Evolutionary conservation across 2,329 filamentous ascomycete genomes (phyloP).

Genomic region (Fusarium aywerte): DNA sequence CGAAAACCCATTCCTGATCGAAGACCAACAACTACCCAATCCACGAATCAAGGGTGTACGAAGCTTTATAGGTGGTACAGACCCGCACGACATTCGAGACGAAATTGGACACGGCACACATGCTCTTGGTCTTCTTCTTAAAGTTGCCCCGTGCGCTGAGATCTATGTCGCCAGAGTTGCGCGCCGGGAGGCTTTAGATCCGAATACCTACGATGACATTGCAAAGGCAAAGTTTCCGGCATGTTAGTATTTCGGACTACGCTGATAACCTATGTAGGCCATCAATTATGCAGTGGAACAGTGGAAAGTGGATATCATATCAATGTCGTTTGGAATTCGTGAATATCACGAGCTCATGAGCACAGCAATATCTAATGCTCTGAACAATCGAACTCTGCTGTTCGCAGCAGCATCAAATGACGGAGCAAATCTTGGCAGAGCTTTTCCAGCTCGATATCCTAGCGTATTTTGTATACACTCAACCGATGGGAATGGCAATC

Average conservation of each 20-base stretch:
- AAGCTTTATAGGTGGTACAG: neutral
- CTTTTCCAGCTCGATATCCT: conserved; percentile 16
- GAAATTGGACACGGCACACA: conserved; percentile 7
- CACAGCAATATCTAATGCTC: neutral
- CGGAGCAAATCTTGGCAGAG: neutral
- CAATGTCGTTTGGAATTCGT: conserved; percentile 19
- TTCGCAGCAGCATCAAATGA: conserved; percentile 29
- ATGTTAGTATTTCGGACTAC: neutral
- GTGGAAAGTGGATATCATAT: neutral
- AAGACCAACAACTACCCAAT: neutral
- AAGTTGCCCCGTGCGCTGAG: neutral
- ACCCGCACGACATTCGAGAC: neutral
- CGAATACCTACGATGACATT: neutral
- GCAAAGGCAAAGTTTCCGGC: neutral
- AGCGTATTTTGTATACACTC: conserved; percentile 29
- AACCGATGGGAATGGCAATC: conserved; percentile 8
- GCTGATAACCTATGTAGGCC: neutral
- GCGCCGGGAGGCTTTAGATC: neutral
- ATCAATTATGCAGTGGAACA: neutral
- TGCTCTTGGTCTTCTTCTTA: neutral
- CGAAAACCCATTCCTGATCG: neutral
- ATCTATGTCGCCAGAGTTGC: conserved; percentile 1
- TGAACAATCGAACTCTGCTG: neutral
- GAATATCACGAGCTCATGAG: neutral
- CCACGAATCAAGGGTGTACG: neutral